Evolutionary conservation across 2,329 filamentous ascomycete genomes (phyloP).

Genomic region (Amauroascus verrucosus): DNA sequence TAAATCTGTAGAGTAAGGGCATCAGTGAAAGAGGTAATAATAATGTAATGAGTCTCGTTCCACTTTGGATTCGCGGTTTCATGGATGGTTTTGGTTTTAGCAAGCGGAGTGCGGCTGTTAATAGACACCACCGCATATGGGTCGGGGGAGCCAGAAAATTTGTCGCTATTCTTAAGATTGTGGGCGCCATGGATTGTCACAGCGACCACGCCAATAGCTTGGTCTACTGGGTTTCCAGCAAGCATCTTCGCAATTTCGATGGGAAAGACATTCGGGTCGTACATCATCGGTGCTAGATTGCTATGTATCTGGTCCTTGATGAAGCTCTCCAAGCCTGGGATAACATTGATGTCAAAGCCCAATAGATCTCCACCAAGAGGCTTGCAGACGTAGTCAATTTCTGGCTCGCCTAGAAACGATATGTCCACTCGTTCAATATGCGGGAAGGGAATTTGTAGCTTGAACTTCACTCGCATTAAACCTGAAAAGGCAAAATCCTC

Average conservation of each 20-base stretch:
- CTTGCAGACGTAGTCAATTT: slow-evolving; percentile 95
- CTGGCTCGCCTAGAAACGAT: slow-evolving; percentile 80
- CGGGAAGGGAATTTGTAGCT: slow-evolving; percentile 90
- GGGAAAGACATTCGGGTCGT: slow-evolving; percentile 92
- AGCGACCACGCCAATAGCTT: slow-evolving; percentile 87
- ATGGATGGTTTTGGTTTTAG: slow-evolving; percentile 75
- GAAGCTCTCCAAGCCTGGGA: slow-evolving; percentile 84
- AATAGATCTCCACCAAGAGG: slow-evolving; percentile 90
- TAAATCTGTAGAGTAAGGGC: slow-evolving; percentile 73
- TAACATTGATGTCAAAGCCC: slow-evolving; percentile 98
- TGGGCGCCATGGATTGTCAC: slow-evolving; percentile 84
- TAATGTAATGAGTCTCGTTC: slow-evolving; percentile 95
- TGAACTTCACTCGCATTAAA: slow-evolving; percentile 93
- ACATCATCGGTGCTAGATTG: slow-evolving; percentile 94
- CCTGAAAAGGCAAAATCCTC: slow-evolving; percentile 96
- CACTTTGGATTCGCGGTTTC: slow-evolving; percentile 81
- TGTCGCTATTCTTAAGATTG: slow-evolving; percentile 89
- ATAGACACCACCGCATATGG: slow-evolving; percentile 79
- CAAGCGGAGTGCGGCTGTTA: slow-evolving; percentile 71
- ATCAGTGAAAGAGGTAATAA: slow-evolving; percentile 84
- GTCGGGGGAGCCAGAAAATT: slow-evolving; percentile 82
- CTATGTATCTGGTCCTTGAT: slow-evolving; percentile 95
- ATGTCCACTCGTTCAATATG: slow-evolving; percentile 92
- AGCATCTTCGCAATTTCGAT: slow-evolving; percentile 98
- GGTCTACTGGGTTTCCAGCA: slow-evolving; percentile 83